Base-by-base conservation (phyloP, 208 protist species). In the Herpetomonas tarakana region DNA sequence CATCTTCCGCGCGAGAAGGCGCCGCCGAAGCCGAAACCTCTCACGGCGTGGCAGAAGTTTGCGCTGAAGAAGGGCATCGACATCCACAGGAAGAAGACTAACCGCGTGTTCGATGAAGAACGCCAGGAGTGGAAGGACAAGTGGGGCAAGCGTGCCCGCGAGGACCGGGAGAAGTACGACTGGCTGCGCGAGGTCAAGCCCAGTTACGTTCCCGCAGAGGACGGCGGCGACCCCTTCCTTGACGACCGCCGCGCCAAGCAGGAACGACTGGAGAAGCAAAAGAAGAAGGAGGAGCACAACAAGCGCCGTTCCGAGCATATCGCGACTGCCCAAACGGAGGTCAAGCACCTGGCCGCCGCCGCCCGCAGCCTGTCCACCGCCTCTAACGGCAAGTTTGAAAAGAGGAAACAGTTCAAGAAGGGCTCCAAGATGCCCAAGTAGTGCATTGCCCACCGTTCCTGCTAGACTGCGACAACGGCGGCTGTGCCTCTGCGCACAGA, bases 11-110 rank as follows among this genome's bases (percentile, higher is more conserved):
- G 92, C 41, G 92, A 97, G 78, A 97, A 97, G 86, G 86, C 92
- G 49, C 83, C 86, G 56, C 88, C 88, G 19, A 86, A 80, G 74
- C 66, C 71, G 60, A 96, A 97, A 70, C 86, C 85, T 26, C 83
- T 93, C 39, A 97, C 89, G 14, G 86, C 88, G 51, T 97, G 92
- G 92, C 82, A 97, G 74, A 92, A 96, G 78, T 97, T 96, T 65
- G 83, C 83, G 6, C 55, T 94, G 14, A 93, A 97, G 80, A 97
- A 97, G 76, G 92, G 92, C 39, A 96, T 97, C 53, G 88, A 91
- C 58, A 86, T 90, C 52, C 80, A 94, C 53, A 70, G 79, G 46
- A 97, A 97, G 78, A 94, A 94, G 80, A 53, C 59, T 18, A 94
- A 93, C 68, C 76, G 83, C 52, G 86, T 93, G 41, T 97, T 91